Conservation (phyloP, 345 rosid species). For the Excoecaria cochinchinensis region DNA sequence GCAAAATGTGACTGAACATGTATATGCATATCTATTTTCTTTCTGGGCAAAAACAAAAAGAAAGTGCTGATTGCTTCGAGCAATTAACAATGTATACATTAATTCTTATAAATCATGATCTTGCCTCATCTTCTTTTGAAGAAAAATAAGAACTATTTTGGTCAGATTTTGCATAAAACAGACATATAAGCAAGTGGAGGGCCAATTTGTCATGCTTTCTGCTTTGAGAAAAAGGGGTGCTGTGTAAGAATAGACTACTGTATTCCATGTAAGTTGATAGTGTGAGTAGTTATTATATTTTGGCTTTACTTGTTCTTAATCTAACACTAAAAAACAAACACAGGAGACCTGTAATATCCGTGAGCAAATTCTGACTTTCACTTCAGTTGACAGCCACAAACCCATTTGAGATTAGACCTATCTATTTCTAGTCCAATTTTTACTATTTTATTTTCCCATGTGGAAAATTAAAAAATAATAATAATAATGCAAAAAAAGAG, state of each 20-base stretch:
- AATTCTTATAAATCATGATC: slow-evolving; percentile 27
- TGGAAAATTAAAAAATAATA: background rate
- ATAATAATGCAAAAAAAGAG: slow-evolving; percentile 1
- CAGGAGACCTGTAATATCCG: slow-evolving; percentile 19
- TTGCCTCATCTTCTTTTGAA: slow-evolving; percentile 9
- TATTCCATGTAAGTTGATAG: background rate
- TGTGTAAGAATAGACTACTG: background rate
- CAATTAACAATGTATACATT: background rate
- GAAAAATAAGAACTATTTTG: slow-evolving; percentile 1
- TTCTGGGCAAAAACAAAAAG: slow-evolving; percentile 29
- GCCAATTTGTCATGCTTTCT: slow-evolving; percentile 3
- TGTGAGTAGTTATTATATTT: slow-evolving; percentile 7
- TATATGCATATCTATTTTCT: background rate
- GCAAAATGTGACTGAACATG: background rate
- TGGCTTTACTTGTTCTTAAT: slow-evolving; percentile 4
- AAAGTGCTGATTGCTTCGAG: slow-evolving; percentile 1
- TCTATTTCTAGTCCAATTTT: slow-evolving; percentile 21
- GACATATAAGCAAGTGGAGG: slow-evolving; percentile 2
- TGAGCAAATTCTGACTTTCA: slow-evolving; percentile 11
- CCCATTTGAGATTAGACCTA: slow-evolving; percentile 25
- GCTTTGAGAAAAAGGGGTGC: slow-evolving; percentile 2
- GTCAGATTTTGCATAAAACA: background rate
- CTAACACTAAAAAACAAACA: slow-evolving; percentile 23
- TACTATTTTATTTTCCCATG: background rate
- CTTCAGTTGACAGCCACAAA: slow-evolving; percentile 23